A percentile compares a stretch with the other conserved stretches of the same genome.
Conservation (phyloP, 306 rosid genomes). For the Albizia julibrissin region DNA sequence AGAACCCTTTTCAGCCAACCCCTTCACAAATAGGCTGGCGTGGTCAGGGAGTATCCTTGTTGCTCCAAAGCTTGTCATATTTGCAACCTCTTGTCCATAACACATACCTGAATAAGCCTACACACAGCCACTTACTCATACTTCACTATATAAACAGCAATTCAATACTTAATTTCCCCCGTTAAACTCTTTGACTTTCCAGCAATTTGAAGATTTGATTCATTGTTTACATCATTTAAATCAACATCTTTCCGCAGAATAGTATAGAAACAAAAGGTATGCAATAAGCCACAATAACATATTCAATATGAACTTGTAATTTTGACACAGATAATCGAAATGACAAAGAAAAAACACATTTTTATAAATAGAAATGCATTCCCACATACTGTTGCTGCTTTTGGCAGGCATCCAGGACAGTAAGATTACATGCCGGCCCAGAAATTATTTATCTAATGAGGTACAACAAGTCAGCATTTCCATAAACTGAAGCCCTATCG, state of each 20-base stretch:
- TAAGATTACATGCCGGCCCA: neutral
- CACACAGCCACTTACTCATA: slow-evolving; percentile 55
- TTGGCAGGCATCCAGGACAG: neutral
- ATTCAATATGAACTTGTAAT: slow-evolving; percentile 1
- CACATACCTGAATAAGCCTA: slow-evolving; percentile 56
- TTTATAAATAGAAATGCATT: neutral
- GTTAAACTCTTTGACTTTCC: slow-evolving; percentile 22
- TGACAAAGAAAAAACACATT: neutral
- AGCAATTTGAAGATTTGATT: neutral
- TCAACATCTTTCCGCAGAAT: slow-evolving; percentile 19
- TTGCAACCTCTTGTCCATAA: slow-evolving; percentile 54
- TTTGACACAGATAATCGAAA: neutral
- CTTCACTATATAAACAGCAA: slow-evolving; percentile 43
- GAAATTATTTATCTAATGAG: too few species aligned
- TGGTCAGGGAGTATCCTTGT: slow-evolving; percentile 48
- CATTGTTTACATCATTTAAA: slow-evolving; percentile 20
- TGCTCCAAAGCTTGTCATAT: slow-evolving; percentile 53
- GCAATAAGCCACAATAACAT: slow-evolving; percentile 9
- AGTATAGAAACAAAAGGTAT: slow-evolving; percentile 1
- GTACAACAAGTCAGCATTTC: neutral
- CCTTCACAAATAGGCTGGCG: slow-evolving; percentile 50
- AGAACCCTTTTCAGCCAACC: slow-evolving; percentile 64
- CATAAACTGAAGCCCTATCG: neutral
- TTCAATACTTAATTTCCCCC: slow-evolving; percentile 16
- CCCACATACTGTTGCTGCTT: neutral